Conservation (phyloP, 192 early-diverging fungal species). For the Chytriomyces sp. region DNA sequence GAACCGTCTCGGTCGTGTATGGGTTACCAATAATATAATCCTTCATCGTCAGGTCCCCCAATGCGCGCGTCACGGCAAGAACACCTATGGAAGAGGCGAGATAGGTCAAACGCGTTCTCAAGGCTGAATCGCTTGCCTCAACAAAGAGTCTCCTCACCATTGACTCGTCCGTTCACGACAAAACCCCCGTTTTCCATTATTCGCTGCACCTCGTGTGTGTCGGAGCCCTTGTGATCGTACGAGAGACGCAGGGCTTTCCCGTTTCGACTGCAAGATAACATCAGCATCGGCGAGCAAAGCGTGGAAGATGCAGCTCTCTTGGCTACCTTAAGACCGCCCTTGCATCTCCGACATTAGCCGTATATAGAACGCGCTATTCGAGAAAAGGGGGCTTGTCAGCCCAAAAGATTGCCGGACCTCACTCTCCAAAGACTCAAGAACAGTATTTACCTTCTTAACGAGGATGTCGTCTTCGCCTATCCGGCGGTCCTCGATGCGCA, state of each 20-base stretch:
- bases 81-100: slow-evolving; percentile 63
- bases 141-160: slow-evolving; percentile 58
- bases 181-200: slow-evolving; percentile 94
- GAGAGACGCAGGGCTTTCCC: slow-evolving; percentile 84
- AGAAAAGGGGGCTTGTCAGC: not conserved
- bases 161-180: slow-evolving; percentile 97
- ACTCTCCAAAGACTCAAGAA: too few relatives aligned
- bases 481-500: slow-evolving; percentile 54
- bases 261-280: slow-evolving; percentile 56
- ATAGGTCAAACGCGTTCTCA: not conserved
- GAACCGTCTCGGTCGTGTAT: slow-evolving; percentile 89
- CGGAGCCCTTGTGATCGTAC: slow-evolving; percentile 98
- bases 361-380: slow-evolving; percentile 78
- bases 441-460: slow-evolving; percentile 13
- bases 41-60: slow-evolving; percentile 96
- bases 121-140: not conserved
- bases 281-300: not conserved
- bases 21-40: slow-evolving; percentile 94
- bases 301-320: slow-evolving; percentile 6
- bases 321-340: slow-evolving; percentile 84
- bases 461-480: not conserved
- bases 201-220: slow-evolving; percentile 83
- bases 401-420: not conserved
- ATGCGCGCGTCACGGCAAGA: slow-evolving; percentile 91
- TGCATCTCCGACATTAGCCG: slow-evolving; percentile 97